Evolutionary conservation across 257 asterid species (phyloP).

Genomic region (Haberlea rhodopensis): DNA sequence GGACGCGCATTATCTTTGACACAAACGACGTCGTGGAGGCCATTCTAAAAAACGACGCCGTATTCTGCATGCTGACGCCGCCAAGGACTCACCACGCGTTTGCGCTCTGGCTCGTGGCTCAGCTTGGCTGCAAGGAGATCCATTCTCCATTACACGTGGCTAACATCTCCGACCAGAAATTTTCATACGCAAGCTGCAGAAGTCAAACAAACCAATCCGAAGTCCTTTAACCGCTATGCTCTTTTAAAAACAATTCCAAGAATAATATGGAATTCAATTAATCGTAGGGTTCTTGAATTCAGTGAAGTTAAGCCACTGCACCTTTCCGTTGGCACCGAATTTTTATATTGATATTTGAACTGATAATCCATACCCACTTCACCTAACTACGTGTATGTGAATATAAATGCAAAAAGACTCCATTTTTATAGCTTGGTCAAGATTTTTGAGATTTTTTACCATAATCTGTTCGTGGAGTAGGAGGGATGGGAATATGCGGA

Average conservation of each 20-base stretch:
- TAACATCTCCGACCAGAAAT: constrained; percentile 28
- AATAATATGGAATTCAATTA: constrained; percentile 19
- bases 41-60: background rate
- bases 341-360: constrained; percentile 25
- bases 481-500: constrained; percentile 69
- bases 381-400: constrained; percentile 4
- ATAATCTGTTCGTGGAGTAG: constrained; percentile 17
- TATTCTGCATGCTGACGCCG: background rate
- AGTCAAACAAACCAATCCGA: constrained; percentile 37
- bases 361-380: constrained; percentile 7
- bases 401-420: constrained; percentile 5
- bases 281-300: constrained; percentile 21
- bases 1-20: background rate
- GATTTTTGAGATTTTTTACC: background rate
- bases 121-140: background rate
- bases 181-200: constrained; percentile 29
- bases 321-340: constrained; percentile 29
- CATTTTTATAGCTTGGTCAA: constrained; percentile 11
- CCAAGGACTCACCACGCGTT: background rate
- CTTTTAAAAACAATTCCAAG: background rate
- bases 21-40: constrained; percentile 7
- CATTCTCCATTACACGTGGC: background rate
- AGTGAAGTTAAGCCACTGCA: constrained; percentile 40
- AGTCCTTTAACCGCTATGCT: constrained; percentile 7
- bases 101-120: background rate